A percentile compares a stretch with the other conserved stretches of the same genome.
These are phyloP conservation scores for Tremellales sp. DNA, from an alignment of 1,284 basidiomycete genomes.

Conservation along the genomic window DNA sequence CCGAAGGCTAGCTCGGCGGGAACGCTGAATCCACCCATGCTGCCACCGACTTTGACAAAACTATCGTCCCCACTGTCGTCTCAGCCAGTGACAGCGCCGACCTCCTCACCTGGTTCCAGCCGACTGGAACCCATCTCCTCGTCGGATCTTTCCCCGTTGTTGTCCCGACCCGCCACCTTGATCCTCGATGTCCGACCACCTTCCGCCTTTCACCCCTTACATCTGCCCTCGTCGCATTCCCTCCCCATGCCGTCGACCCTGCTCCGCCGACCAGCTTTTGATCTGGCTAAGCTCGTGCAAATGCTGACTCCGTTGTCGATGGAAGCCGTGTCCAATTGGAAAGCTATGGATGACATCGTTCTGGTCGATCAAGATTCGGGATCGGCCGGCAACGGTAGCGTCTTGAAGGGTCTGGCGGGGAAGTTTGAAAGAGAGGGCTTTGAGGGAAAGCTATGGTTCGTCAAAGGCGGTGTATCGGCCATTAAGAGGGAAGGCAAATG, in stretches of 20 bases:
- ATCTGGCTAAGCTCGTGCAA: conserved; percentile 64
- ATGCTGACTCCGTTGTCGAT: conserved; percentile 68
- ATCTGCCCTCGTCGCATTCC: conserved; percentile 70
- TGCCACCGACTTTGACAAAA: conserved; percentile 9
- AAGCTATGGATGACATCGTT: conserved; percentile 62
- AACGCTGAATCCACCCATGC: conserved; percentile 4
- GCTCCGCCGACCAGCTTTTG: conserved; percentile 80
- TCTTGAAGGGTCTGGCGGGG: conserved; percentile 71
- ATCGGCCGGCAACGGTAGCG: conserved; percentile 60
- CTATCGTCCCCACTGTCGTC: conserved; percentile 16
- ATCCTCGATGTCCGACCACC: conserved; percentile 86
- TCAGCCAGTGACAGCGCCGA: conserved; percentile 5
- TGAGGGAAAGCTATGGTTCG: conserved; percentile 63
- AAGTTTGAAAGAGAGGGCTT: conserved; percentile 76
- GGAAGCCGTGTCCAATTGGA: conserved; percentile 53
- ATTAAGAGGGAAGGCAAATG: conserved; percentile 9
- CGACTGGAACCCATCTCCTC: conserved; percentile 24
- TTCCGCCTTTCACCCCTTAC: conserved; percentile 63
- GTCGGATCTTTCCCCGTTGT: conserved; percentile 11
- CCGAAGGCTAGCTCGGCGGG: conserved; percentile 19
- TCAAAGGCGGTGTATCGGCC: conserved; percentile 72
- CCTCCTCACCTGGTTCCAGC: conserved; percentile 6
- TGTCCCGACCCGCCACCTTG: conserved; percentile 44
- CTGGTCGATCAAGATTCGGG: conserved; percentile 76
- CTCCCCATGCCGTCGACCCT: conserved; percentile 91